phyloP scores from a whole-genome alignment of 2,329 filamentous ascomycete genomes.

The Pestalotiopsis sp. region DNA sequence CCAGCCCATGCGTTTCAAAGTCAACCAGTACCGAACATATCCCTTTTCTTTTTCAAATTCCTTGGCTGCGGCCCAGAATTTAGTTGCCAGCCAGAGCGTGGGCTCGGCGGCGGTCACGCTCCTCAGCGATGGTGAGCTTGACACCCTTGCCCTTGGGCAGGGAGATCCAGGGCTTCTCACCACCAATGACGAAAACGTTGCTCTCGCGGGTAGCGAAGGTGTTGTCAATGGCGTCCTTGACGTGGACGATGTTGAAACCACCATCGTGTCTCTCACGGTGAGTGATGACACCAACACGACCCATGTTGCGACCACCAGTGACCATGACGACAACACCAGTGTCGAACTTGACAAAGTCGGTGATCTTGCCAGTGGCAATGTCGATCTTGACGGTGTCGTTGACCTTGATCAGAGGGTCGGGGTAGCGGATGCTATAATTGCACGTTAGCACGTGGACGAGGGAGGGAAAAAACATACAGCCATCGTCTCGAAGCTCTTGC shows the following conservation, averaged over 20 bases:
- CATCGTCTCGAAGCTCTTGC: slow-evolving; percentile 47
- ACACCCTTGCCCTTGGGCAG: slow-evolving; percentile 99
- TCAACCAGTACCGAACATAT: slow-evolving; percentile 30
- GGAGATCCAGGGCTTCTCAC: slow-evolving; percentile 99
- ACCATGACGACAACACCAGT: slow-evolving; percentile 98
- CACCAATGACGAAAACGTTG: slow-evolving; percentile 99
- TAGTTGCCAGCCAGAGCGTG: slow-evolving; percentile 53
- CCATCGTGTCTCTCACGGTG: slow-evolving; percentile 99
- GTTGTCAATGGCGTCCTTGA: slow-evolving; percentile 99
- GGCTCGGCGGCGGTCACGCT: slow-evolving; percentile 96
- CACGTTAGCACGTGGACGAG: slow-evolving; percentile 41
- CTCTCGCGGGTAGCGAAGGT: slow-evolving; percentile 98
- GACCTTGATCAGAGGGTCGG: slow-evolving; percentile 97
- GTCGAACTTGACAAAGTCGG: slow-evolving; percentile 98
- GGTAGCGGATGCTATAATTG: slow-evolving; percentile 88
- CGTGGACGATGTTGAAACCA: slow-evolving; percentile 99
- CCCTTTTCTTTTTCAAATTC: slow-evolving; percentile 27
- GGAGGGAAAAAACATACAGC: slow-evolving; percentile 51
- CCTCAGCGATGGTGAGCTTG: slow-evolving; percentile 98
- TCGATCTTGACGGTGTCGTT: slow-evolving; percentile 99
- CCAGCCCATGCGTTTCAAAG: slow-evolving; percentile 36
- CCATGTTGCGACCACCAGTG: slow-evolving; percentile 99
- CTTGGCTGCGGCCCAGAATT: slow-evolving; percentile 28
- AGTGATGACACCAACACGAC: slow-evolving; percentile 99
- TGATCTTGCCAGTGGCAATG: slow-evolving; percentile 94